These are phyloP conservation scores for Hymenoscyphus repandus DNA, from an alignment of 2,329 filamentous ascomycete species.

Conservation along the genomic window DNA sequence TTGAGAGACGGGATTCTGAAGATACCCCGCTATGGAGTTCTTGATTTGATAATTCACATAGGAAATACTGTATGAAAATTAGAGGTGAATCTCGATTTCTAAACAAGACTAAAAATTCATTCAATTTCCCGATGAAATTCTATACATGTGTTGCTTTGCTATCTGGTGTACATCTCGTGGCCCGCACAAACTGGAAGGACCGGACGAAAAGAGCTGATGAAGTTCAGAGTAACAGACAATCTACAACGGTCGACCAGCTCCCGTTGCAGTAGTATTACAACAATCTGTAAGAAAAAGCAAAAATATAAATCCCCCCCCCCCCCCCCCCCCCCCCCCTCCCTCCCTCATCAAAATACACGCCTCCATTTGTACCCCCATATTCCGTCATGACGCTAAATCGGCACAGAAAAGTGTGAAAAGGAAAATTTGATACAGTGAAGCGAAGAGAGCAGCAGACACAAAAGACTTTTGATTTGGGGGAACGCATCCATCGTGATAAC, in stretches of 20 bases:
- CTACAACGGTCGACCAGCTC: conserved; percentile 28
- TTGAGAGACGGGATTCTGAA: no score
- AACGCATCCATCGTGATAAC: conserved; percentile 27
- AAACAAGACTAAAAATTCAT: background rate
- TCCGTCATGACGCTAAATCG: conserved; percentile 33
- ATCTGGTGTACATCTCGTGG: conserved; percentile 20
- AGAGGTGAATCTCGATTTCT: background rate
- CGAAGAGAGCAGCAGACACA: conserved; percentile 24
- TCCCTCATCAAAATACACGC: conserved; percentile 22
- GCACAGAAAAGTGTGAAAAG: conserved; percentile 24
- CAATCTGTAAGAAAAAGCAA: conserved; percentile 27
- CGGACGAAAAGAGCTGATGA: conserved; percentile 12
- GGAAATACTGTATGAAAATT: background rate
- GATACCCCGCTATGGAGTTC: no score
- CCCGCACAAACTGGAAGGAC: conserved; percentile 22
- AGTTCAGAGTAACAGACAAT: conserved; percentile 17
- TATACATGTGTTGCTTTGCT: conserved; percentile 7
- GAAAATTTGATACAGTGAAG: conserved; percentile 31
- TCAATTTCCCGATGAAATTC: background rate
- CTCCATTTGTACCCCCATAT: conserved; percentile 9
- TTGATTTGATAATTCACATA: no score
- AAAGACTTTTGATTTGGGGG: conserved; percentile 26
- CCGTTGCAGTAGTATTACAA: conserved; percentile 31
- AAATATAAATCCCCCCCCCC: conserved; percentile 10
- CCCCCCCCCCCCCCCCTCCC: conserved; percentile 15